A percentile compares a stretch with the other conserved stretches of the same genome.
Conservation (phyloP, 306 rosid species). For the Crotalaria pallida region DNA sequence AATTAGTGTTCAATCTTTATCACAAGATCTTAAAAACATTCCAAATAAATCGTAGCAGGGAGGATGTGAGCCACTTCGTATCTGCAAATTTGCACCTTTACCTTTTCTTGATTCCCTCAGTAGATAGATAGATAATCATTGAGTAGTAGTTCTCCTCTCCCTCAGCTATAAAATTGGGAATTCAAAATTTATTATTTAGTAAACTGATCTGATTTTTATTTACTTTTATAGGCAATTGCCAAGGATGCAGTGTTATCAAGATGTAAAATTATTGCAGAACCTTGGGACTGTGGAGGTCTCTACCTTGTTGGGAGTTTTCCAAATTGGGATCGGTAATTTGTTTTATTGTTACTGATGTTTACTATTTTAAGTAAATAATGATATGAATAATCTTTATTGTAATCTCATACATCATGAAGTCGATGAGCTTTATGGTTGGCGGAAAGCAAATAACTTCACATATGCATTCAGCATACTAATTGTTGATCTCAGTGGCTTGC, state of each 20-base stretch:
- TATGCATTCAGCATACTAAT: not conserved
- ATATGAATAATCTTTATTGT: slow-evolving; percentile 16
- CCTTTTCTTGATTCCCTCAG: not conserved
- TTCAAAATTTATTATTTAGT: slow-evolving; percentile 2
- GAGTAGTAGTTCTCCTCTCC: not conserved
- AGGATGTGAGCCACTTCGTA: not conserved
- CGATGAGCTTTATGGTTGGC: slow-evolving; percentile 5
- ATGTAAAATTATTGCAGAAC: slow-evolving; percentile 95
- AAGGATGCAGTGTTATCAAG: slow-evolving; percentile 80
- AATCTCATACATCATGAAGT: slow-evolving; percentile 12
- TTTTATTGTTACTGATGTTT: not conserved
- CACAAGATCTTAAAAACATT: not conserved
- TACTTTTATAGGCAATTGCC: slow-evolving; percentile 68
- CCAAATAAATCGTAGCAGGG: not conserved
- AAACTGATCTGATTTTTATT: slow-evolving; percentile 6
- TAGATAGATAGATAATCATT: not conserved
- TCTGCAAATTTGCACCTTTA: not conserved
- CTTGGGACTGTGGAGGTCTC: slow-evolving; percentile 99
- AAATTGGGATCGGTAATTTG: slow-evolving; percentile 88
- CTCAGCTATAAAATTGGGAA: slow-evolving; percentile 4
- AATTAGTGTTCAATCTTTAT: not conserved
- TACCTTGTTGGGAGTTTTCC: slow-evolving; percentile 96
- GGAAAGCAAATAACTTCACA: slow-evolving; percentile 1
- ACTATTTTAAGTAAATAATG: not conserved
- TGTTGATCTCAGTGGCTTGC: slow-evolving; percentile 14